Conservation (phyloP, 768 basidiomycete species). For the Russula compacta region DNA sequence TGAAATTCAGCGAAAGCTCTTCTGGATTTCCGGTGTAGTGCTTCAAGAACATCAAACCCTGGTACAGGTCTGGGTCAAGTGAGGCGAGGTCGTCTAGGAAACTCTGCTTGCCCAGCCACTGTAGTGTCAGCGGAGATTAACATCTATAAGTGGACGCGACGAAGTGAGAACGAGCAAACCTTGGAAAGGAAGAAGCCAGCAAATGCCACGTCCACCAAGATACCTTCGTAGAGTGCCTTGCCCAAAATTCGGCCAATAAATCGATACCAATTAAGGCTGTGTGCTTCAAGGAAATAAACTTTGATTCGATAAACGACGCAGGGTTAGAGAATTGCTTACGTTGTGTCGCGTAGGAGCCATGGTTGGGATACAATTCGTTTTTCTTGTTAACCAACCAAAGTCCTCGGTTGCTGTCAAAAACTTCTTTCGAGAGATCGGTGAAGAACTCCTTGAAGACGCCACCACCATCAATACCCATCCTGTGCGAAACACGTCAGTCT, state of each 20-base stretch:
- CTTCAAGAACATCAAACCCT: constrained; percentile 87
- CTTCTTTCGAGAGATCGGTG: constrained; percentile 86
- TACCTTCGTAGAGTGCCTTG: constrained; percentile 95
- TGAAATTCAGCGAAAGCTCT: constrained; percentile 85
- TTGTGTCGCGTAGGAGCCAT: constrained; percentile 86
- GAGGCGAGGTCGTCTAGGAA: constrained; percentile 90
- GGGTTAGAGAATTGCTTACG: constrained; percentile 34
- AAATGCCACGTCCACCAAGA: constrained; percentile 89
- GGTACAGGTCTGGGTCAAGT: constrained; percentile 86
- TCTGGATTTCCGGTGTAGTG: constrained; percentile 82
- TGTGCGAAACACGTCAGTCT: constrained; percentile 25
- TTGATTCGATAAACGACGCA: neutral
- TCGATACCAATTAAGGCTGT: constrained; percentile 84
- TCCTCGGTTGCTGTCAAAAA: constrained; percentile 90
- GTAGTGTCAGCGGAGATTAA: neutral
- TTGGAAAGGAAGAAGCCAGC: constrained; percentile 92
- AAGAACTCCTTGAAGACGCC: constrained; percentile 98
- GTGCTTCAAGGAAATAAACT: constrained; percentile 35
- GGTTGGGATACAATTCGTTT: constrained; percentile 93
- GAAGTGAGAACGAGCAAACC: constrained; percentile 30
- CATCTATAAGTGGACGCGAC: neutral
- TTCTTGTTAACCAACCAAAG: constrained; percentile 87
- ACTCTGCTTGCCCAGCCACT: constrained; percentile 91
- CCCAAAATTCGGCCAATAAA: constrained; percentile 92
- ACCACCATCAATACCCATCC: constrained; percentile 91